These are phyloP conservation scores for Fraxinus platypoda DNA, from an alignment of 305 asterid genomes.

Conservation along the genomic window DNA sequence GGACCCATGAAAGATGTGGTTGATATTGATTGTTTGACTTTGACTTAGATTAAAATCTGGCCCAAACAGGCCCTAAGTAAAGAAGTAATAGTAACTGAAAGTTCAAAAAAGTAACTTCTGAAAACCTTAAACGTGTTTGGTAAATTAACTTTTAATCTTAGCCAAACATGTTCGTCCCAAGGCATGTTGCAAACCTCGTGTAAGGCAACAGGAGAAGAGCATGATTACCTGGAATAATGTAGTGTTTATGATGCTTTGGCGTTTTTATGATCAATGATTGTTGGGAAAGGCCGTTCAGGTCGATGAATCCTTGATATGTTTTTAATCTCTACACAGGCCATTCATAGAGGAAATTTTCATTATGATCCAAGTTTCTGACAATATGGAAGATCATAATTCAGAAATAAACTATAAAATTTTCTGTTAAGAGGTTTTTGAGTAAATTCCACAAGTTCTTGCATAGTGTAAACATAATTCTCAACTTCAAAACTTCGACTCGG, in stretches of 20 bases:
- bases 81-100: not conserved
- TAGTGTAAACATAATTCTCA: not conserved
- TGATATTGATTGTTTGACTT: too few relatives aligned
- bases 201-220: not conserved
- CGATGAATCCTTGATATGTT: conserved; percentile 37
- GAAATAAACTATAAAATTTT: not conserved
- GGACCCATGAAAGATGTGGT: too few relatives aligned
- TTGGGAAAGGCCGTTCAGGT: conserved; percentile 43
- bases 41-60: too few relatives aligned
- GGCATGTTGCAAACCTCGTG: not conserved
- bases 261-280: conserved; percentile 47
- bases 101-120: not conserved
- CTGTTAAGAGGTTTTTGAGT: not conserved
- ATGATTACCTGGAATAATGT: conserved; percentile 55
- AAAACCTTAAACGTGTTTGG: not conserved
- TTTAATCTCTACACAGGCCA: conserved; percentile 46
- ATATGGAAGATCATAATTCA: not conserved
- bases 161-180: not conserved
- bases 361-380: not conserved
- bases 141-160: not conserved
- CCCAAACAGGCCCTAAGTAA: too few relatives aligned
- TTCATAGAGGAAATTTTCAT: not conserved
- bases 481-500: not conserved
- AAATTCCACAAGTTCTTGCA: not conserved
- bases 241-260: conserved; percentile 64